These are phyloP conservation scores for Phytopythium mirpurense DNA, from an alignment of 352 stramenopile species.

Conservation along the genomic window DNA sequence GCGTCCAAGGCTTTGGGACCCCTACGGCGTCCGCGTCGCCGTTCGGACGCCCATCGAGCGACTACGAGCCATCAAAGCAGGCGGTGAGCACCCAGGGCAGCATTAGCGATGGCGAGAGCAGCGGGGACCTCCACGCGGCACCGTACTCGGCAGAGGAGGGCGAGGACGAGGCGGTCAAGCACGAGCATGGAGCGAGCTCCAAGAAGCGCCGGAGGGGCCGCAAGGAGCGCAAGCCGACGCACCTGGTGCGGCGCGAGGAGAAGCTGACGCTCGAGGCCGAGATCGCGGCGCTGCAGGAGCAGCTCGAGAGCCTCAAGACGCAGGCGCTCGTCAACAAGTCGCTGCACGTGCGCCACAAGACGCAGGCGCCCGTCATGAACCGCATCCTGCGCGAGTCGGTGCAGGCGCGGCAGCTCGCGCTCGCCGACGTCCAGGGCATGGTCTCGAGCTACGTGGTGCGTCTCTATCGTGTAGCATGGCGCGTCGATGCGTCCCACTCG, in stretches of 20 bases:
- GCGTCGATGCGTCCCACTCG: neutral
- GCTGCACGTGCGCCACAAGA: constrained; percentile 27
- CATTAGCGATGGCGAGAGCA: constrained; percentile 18
- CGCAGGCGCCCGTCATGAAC: constrained; percentile 29
- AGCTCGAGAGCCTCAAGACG: constrained; percentile 28
- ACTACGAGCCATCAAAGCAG: constrained; percentile 4
- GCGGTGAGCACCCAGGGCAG: neutral
- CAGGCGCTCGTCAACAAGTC: constrained; percentile 26
- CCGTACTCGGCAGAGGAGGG: constrained; percentile 5
- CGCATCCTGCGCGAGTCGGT: constrained; percentile 22
- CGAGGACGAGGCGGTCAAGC: constrained; percentile 6
- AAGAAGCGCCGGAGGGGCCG: constrained; percentile 5
- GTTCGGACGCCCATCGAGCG: constrained; percentile 2
- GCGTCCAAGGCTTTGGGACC: constrained; percentile 1
- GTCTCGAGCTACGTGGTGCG: constrained; percentile 21
- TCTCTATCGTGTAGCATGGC: neutral
- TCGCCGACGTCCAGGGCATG: constrained; percentile 23
- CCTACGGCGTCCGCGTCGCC: neutral
- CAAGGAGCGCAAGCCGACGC: constrained; percentile 23
- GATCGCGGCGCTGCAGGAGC: constrained; percentile 14
- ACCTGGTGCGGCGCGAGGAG: constrained; percentile 22
- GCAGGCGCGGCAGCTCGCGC: constrained; percentile 20
- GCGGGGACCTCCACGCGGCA: constrained; percentile 10
- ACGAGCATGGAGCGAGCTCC: constrained; percentile 3
- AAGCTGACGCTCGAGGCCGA: constrained; percentile 22